Percentiles rank a stretch among this genome's conserved stretches.
Conservation (phyloP, 2,329 filamentous ascomycete genomes). For the Neonectria ditissima region DNA sequence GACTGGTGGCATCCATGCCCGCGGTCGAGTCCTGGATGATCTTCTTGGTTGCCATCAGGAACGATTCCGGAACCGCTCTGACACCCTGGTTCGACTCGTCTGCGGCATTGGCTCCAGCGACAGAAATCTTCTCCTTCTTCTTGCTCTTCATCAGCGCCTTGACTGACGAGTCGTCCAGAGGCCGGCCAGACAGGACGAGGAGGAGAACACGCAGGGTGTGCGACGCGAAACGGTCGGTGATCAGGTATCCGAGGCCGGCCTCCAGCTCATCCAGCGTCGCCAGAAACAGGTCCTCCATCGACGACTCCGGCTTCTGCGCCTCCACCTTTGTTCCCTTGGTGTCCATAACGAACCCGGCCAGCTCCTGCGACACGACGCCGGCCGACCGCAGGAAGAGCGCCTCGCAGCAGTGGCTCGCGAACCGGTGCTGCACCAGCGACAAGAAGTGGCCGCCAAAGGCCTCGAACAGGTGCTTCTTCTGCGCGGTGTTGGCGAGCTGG, state of each 20-base stretch:
- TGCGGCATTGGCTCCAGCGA: constrained; percentile 64
- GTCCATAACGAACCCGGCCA: constrained; percentile 62
- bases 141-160: constrained; percentile 88
- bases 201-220: constrained; percentile 90
- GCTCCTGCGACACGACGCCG: constrained; percentile 80
- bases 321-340: constrained; percentile 57
- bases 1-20: constrained; percentile 80
- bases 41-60: constrained; percentile 81
- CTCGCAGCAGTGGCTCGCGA: constrained; percentile 97
- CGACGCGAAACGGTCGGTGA: constrained; percentile 91
- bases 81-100: constrained; percentile 58
- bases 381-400: constrained; percentile 89
- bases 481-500: constrained; percentile 78
- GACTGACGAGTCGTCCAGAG: constrained; percentile 76
- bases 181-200: constrained; percentile 84
- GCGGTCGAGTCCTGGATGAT: constrained; percentile 82
- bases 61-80: constrained; percentile 80
- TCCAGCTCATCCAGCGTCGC: constrained; percentile 89
- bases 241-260: constrained; percentile 81
- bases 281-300: constrained; percentile 89
- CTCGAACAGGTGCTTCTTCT: constrained; percentile 88
- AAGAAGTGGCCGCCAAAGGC: constrained; percentile 90
- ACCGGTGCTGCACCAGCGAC: constrained; percentile 91
- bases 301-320: constrained; percentile 63
- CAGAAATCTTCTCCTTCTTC: constrained; percentile 86